Evolutionary conservation across 345 rosid species (phyloP).

Genomic region (Viola odorata): DNA sequence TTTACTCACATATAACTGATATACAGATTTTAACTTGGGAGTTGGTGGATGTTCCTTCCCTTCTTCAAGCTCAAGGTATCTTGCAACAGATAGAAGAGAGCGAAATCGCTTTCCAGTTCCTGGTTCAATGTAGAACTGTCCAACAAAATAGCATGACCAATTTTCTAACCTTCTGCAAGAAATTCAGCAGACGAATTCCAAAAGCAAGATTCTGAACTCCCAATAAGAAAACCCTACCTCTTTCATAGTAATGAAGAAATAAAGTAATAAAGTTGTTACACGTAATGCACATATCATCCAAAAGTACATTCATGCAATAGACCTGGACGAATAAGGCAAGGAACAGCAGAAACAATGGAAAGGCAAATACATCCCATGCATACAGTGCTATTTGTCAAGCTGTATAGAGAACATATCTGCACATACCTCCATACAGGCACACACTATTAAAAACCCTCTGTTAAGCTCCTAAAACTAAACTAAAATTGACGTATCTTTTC

Average conservation of each 20-base stretch:
- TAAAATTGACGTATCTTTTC: too few species aligned
- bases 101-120: conserved; percentile 30
- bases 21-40: background rate
- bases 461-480: too few species aligned
- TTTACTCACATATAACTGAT: conserved; percentile 10
- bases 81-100: conserved; percentile 25
- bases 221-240: background rate
- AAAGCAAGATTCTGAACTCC: background rate
- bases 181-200: background rate
- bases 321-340: too few species aligned
- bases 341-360: too few species aligned
- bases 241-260: background rate
- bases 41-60: background rate
- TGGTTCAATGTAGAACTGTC: conserved; percentile 40
- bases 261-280: too few species aligned
- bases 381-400: too few species aligned
- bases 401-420: too few species aligned
- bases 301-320: background rate
- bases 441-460: too few species aligned
- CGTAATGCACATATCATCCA: too few species aligned
- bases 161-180: background rate
- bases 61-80: conserved; percentile 17
- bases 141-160: background rate
- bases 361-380: too few species aligned
- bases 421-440: too few species aligned